Conservation (phyloP, 306 rosid species). For the Arachis stenosperma region DNA sequence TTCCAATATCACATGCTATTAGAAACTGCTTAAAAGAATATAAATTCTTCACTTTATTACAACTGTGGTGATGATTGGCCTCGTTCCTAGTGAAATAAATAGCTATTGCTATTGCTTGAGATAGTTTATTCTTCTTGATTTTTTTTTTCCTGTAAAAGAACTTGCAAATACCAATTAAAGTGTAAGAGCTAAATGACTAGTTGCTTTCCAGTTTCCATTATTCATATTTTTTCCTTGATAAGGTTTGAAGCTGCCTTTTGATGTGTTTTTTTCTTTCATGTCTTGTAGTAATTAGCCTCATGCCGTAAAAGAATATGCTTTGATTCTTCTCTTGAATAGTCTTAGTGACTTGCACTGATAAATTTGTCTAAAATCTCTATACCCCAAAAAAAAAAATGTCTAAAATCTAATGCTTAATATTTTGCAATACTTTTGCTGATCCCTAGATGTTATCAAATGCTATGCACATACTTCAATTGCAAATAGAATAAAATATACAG, state of each 20-base stretch:
- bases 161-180: not conserved
- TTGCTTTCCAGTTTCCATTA: slow-evolving; percentile 29
- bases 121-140: too few species aligned
- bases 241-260: slow-evolving; percentile 4
- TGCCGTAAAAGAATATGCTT: slow-evolving; percentile 45
- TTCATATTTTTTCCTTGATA: too few species aligned
- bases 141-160: too few species aligned
- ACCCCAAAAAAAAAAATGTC: too few species aligned
- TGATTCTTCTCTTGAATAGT: slow-evolving; percentile 20
- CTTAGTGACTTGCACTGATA: slow-evolving; percentile 5
- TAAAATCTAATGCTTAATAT: not conserved
- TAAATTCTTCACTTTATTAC: too few species aligned
- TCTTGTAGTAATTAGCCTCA: slow-evolving; percentile 27
- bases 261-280: slow-evolving; percentile 17
- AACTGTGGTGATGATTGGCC: too few species aligned
- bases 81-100: too few species aligned
- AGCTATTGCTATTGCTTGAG: too few species aligned
- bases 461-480: slow-evolving; percentile 26
- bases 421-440: slow-evolving; percentile 33
- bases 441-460: slow-evolving; percentile 36
- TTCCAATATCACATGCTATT: slow-evolving; percentile 58
- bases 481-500: not conserved
- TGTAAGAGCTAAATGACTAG: slow-evolving; percentile 57
- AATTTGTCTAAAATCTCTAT: not conserved
- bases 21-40: slow-evolving; percentile 48